Conservation (phyloP, 1,284 basidiomycete genomes). For the Fomes fomentarius region DNA sequence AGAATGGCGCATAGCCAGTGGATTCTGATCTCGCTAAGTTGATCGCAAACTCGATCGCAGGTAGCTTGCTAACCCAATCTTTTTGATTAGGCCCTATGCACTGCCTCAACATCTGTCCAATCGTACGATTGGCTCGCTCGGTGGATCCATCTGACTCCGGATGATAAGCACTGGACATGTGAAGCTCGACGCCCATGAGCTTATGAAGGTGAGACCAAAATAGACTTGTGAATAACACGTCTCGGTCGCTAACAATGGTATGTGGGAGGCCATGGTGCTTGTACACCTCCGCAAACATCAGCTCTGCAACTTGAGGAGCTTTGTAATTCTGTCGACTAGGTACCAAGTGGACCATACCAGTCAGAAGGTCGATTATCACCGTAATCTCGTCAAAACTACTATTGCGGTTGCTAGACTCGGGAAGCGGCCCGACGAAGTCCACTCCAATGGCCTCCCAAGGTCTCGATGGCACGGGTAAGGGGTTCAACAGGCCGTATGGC, state of each 20-base stretch:
- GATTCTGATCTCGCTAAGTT: slow-evolving; percentile 28
- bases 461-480: slow-evolving; percentile 22
- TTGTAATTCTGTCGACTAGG: slow-evolving; percentile 32
- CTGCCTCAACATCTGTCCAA: slow-evolving; percentile 9
- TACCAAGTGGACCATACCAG: slow-evolving; percentile 35
- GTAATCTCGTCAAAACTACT: slow-evolving; percentile 16
- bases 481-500: slow-evolving; percentile 30
- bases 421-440: slow-evolving; percentile 42
- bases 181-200: slow-evolving; percentile 37
- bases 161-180: slow-evolving; percentile 47
- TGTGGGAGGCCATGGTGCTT: slow-evolving; percentile 43
- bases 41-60: slow-evolving; percentile 11
- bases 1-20: slow-evolving; percentile 37
- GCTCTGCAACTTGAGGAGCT: slow-evolving; percentile 40
- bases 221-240: slow-evolving; percentile 30
- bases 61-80: slow-evolving; percentile 7
- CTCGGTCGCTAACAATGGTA: slow-evolving; percentile 40
- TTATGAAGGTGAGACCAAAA: slow-evolving; percentile 44
- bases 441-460: slow-evolving; percentile 38
- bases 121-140: slow-evolving; percentile 28
- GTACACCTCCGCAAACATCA: slow-evolving; percentile 41
- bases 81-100: slow-evolving; percentile 4
- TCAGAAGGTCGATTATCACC: slow-evolving; percentile 38
- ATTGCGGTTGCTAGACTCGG: slow-evolving; percentile 33
- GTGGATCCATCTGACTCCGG: slow-evolving; percentile 46